Base-by-base conservation (phyloP, 1,139 yeast genomes). In the Nakaseomyces bracarensis region DNA sequence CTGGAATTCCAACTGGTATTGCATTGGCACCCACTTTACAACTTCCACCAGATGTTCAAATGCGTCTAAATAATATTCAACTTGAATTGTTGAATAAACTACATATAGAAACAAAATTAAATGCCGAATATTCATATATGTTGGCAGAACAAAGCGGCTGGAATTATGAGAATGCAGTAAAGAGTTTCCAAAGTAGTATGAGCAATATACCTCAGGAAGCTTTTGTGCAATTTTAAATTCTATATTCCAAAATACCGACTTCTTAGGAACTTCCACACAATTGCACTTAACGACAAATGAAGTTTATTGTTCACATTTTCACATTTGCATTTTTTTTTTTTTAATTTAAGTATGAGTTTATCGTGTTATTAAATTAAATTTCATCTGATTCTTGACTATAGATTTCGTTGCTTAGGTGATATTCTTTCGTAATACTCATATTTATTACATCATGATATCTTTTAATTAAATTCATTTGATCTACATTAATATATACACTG, bases 91-190 rank as follows among this genome's bases (percentile, higher is more conserved):
- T 85, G 19, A 72, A 75, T 20, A 79, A 74, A 53, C 67, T 91
- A 21, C 74, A 82, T 63, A 63, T 73, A 38, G 87, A 83, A 50
- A 91, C 97, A 0, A 77, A 79, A 43, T 67, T 91, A 50, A 87
- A 76, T 52, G 69, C 84, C 20, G 83, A 83, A 53, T 91, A 79
- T 60, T 85, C 93, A 1, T 66, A 79, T 27, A 77, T 89, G 86
- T 72, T 93, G 40, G 82, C 91, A 42, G 89, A 87, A 57, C 96
- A 87, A 61, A 86, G 95, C 54, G 72, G 76, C 43, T 89, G 95
- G 89, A 82, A 85, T 62, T 79, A 76, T 53, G 79, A 75, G 39
- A 73, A 69, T 45, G 89, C 96, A 33, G 68, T 77, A 18, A 71
- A 71, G 39, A 79, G 85, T 48, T 91, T 89, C 64, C 76, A 78